These are phyloP conservation scores for Ophidiomyces ophidiicola DNA, from an alignment of 2,329 filamentous ascomycete genomes.

Conservation along the genomic window DNA sequence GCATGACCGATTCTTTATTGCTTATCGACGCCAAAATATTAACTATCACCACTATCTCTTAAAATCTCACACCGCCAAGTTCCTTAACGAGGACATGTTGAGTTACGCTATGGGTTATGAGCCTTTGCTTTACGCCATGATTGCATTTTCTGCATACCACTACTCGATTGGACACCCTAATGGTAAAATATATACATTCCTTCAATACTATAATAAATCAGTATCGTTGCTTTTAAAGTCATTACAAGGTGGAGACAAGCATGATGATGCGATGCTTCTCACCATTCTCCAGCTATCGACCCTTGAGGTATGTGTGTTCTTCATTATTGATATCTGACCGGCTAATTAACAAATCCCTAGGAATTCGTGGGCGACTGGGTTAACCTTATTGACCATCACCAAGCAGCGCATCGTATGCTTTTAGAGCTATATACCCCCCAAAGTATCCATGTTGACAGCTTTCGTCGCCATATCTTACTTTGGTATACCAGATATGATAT, in stretches of 20 bases:
- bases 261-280: slow-evolving; percentile 61
- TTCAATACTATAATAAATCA: slow-evolving; percentile 82
- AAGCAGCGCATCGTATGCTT: slow-evolving; percentile 72
- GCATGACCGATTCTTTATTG: slow-evolving; percentile 66
- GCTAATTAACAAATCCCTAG: slow-evolving; percentile 35
- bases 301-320: slow-evolving; percentile 57
- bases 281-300: slow-evolving; percentile 86
- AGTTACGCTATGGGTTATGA: slow-evolving; percentile 64
- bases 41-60: slow-evolving; percentile 74
- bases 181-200: slow-evolving; percentile 66
- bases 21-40: slow-evolving; percentile 66
- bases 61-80: slow-evolving; percentile 56
- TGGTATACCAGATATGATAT: slow-evolving; percentile 90
- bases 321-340: neutral
- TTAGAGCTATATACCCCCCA: slow-evolving; percentile 65
- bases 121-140: slow-evolving; percentile 71
- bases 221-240: slow-evolving; percentile 63
- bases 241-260: slow-evolving; percentile 57
- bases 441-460: slow-evolving; percentile 56
- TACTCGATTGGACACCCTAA: slow-evolving; percentile 57
- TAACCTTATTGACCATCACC: slow-evolving; percentile 83
- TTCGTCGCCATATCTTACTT: slow-evolving; percentile 60
- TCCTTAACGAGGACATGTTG: slow-evolving; percentile 60
- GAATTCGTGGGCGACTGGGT: slow-evolving; percentile 94
- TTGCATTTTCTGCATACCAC: slow-evolving; percentile 82